A percentile compares a stretch with the other conserved stretches of the same genome.
Conservation (phyloP, 345 rosid genomes). For the Eucalyptus erythrocorys region DNA sequence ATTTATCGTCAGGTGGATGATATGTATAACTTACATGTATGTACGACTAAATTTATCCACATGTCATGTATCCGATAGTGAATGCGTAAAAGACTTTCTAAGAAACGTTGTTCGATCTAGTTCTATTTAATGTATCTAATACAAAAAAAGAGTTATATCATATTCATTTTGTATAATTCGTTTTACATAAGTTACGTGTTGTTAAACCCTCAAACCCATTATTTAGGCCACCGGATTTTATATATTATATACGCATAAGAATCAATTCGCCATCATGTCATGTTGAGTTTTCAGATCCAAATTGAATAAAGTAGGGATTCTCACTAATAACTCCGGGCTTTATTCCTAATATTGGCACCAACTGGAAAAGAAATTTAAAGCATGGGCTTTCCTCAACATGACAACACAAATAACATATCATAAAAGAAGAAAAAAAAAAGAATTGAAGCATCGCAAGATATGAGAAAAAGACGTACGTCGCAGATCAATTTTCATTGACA, state of each 20-base stretch:
- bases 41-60: background rate
- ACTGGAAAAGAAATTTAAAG: background rate
- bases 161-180: background rate
- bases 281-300: background rate
- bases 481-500: background rate
- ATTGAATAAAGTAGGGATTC: background rate
- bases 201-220: background rate
- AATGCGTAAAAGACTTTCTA: accelerated
- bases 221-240: background rate
- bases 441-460: background rate
- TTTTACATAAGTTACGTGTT: accelerated
- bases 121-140: background rate
- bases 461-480: background rate
- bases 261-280: background rate
- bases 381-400: background rate
- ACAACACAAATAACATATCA: background rate
- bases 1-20: accelerated
- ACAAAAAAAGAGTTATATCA: background rate
- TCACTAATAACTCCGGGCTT: background rate
- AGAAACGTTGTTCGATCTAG: accelerated
- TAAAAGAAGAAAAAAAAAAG: background rate
- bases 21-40: background rate
- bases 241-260: background rate
- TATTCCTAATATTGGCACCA: background rate
- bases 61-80: background rate